Conservation (phyloP, 2,329 filamentous ascomycete species). For the Orbilia quercus region DNA sequence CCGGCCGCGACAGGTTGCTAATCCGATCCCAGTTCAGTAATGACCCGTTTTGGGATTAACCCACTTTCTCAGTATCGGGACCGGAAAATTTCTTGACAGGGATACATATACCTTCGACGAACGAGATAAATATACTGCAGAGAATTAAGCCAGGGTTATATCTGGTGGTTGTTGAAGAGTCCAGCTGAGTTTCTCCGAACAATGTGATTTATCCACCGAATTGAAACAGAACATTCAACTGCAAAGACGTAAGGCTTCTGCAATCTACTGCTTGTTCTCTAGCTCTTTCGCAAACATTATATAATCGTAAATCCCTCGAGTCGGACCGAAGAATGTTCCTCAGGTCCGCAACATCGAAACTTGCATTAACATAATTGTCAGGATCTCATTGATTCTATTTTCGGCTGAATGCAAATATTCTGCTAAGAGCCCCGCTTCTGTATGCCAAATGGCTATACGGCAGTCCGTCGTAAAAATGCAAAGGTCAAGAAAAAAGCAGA, state of each 20-base stretch:
- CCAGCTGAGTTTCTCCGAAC: too few relatives aligned
- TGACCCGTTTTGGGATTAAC: slow-evolving; percentile 21
- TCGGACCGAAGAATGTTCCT: not conserved
- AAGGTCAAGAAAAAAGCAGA: not conserved
- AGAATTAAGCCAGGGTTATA: not conserved
- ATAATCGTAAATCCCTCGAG: not conserved
- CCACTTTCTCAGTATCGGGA: slow-evolving; percentile 24
- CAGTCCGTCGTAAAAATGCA: not conserved
- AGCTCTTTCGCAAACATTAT: too few relatives aligned
- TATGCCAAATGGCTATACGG: slow-evolving; percentile 21
- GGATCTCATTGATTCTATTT: not conserved
- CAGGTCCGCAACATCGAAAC: not conserved
- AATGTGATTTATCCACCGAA: too few relatives aligned
- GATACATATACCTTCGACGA: not conserved
- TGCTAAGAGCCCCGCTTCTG: slow-evolving; percentile 10
- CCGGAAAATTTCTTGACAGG: slow-evolving; percentile 52
- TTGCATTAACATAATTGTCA: not conserved
- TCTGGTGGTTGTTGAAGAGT: too few relatives aligned
- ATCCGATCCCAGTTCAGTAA: slow-evolving; percentile 49
- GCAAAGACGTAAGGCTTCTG: too few relatives aligned
- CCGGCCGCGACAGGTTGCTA: slow-evolving; percentile 27
- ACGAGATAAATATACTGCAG: not conserved
- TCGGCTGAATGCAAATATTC: slow-evolving; percentile 23
- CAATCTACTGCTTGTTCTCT: too few relatives aligned
- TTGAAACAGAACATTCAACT: too few relatives aligned